phyloP scores from a whole-genome alignment of 768 basidiomycete genomes.

The Termitomyces sp. region DNA sequence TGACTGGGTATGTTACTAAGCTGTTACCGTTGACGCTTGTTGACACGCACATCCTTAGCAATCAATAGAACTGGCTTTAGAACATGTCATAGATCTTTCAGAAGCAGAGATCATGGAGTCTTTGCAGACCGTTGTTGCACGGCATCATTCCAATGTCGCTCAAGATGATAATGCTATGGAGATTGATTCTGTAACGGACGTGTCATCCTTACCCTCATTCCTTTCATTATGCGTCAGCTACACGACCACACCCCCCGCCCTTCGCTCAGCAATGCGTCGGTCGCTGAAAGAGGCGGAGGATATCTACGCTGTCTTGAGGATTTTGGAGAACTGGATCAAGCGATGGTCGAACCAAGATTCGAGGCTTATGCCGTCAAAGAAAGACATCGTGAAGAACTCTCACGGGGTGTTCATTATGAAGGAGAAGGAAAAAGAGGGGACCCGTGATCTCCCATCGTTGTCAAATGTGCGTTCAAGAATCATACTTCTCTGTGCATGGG shows the following conservation, averaged over 20 bases:
- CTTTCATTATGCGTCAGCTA: slow-evolving; percentile 31
- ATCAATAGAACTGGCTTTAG: slow-evolving; percentile 46
- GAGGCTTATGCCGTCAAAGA: slow-evolving; percentile 32
- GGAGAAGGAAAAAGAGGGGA: slow-evolving; percentile 17
- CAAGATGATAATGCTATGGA: slow-evolving; percentile 36
- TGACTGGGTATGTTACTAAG: slow-evolving; percentile 57
- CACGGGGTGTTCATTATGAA: slow-evolving; percentile 33
- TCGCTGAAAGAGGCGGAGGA: slow-evolving; percentile 45
- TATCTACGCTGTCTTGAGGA: slow-evolving; percentile 35
- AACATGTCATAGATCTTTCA: slow-evolving; percentile 53
- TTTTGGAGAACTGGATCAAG: slow-evolving; percentile 45
- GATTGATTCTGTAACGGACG: slow-evolving; percentile 20
- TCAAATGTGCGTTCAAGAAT: slow-evolving; percentile 27
- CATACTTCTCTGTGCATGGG: not conserved
- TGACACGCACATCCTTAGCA: slow-evolving; percentile 20
- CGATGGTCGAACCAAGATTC: slow-evolving; percentile 29
- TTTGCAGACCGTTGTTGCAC: slow-evolving; percentile 37
- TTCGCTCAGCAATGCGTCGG: slow-evolving; percentile 47
- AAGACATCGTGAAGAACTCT: slow-evolving; percentile 32
- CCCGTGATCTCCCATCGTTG: slow-evolving; percentile 32
- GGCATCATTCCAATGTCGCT: slow-evolving; percentile 22
- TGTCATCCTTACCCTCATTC: slow-evolving; percentile 28
- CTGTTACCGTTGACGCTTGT: not conserved
- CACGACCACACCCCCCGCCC: slow-evolving; percentile 28
- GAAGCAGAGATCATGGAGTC: slow-evolving; percentile 58